phyloP scores from a whole-genome alignment of 106 monocot species.

The Xerophyta viscosa region DNA sequence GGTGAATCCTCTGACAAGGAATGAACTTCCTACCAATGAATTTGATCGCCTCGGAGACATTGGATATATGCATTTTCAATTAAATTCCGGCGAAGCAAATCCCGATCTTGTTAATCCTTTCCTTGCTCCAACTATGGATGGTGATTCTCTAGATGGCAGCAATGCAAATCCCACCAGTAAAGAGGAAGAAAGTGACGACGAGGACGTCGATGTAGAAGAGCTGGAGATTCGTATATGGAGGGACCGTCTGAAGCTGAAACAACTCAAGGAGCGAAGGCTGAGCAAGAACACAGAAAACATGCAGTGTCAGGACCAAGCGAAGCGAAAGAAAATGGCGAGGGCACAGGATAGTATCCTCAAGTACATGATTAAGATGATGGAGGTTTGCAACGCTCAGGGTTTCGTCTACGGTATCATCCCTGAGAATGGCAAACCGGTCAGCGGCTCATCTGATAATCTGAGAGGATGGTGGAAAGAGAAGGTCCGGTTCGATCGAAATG shows the following conservation, averaged over 20 bases:
- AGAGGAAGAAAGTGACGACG: slow-evolving; percentile 6
- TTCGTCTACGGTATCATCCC: slow-evolving; percentile 39
- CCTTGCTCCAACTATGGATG: too few species aligned
- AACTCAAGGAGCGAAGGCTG: slow-evolving; percentile 15
- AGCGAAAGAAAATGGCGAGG: slow-evolving; percentile 31
- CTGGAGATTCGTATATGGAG: slow-evolving; percentile 9
- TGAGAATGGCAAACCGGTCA: slow-evolving; percentile 35
- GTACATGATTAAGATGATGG: slow-evolving; percentile 44
- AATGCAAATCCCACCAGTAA: too few species aligned
- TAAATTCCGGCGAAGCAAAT: too few species aligned
- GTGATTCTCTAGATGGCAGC: too few species aligned
- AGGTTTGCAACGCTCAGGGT: slow-evolving; percentile 34
- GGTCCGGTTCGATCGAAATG: slow-evolving; percentile 32
- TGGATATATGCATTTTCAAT: too few species aligned
- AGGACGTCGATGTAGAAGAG: slow-evolving; percentile 9
- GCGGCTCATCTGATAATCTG: slow-evolving; percentile 35
- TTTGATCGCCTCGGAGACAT: too few species aligned
- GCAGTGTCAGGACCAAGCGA: slow-evolving; percentile 18
- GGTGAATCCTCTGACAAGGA: too few species aligned
- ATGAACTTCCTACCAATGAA: too few species aligned
- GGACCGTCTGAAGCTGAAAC: slow-evolving; percentile 3
- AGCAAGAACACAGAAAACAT: slow-evolving; percentile 10
- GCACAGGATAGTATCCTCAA: slow-evolving; percentile 36
- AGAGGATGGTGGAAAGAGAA: slow-evolving; percentile 41
- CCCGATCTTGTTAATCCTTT: too few species aligned